Conservation (phyloP, 257 asterid genomes). For the Solanum pennellii region DNA sequence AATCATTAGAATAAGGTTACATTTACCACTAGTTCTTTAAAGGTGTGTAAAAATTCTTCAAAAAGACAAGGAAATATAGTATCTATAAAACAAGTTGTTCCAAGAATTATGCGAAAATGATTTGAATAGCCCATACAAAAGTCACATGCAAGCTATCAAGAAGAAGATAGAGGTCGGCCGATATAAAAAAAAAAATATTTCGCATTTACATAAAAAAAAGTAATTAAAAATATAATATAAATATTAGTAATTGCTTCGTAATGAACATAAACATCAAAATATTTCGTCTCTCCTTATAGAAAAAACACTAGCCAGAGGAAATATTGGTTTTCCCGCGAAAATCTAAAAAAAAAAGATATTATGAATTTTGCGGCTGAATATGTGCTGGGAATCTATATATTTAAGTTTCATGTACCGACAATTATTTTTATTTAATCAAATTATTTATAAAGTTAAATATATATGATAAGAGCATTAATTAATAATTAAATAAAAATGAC, state of each 20-base stretch:
- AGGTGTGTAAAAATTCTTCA: not conserved
- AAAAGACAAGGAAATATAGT: not conserved
- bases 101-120: not conserved
- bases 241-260: not conserved
- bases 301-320: not conserved
- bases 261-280: not conserved
- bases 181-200: not conserved
- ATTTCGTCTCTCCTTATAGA: not conserved
- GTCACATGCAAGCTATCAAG: not conserved
- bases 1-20: not conserved
- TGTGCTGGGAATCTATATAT: slow-evolving; percentile 1
- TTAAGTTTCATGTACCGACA: not conserved
- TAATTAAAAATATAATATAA: no score
- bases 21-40: not conserved
- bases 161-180: not conserved
- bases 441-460: no score
- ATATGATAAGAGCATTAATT: not conserved
- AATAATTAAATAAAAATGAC: not conserved
- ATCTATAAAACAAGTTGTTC: not conserved
- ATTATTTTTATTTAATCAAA: not conserved
- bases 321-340: not conserved
- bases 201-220: not conserved
- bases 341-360: not conserved
- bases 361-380: not conserved
- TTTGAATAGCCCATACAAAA: not conserved